These are phyloP conservation scores for Wickerhamiella vanderwaltii DNA, from an alignment of 805 yeast species.

Conservation along the genomic window DNA sequence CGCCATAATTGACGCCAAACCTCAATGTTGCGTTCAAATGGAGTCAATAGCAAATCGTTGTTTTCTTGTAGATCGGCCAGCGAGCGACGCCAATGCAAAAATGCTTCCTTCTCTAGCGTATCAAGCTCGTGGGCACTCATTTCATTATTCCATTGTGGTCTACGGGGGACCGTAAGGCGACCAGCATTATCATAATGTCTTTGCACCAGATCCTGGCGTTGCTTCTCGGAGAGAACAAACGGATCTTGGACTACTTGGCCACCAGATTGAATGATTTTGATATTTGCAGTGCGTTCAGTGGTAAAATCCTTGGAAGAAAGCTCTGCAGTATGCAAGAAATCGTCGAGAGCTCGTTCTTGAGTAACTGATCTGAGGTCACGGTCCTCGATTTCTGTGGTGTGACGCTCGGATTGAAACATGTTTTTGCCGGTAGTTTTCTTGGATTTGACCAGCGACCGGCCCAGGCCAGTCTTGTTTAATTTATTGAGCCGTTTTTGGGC, in stretches of 20 bases:
- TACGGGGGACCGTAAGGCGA: slow-evolving; percentile 75
- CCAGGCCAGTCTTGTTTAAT: slow-evolving; percentile 65
- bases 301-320: slow-evolving; percentile 93
- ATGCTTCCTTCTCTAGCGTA: slow-evolving; percentile 77
- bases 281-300: slow-evolving; percentile 74
- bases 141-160: slow-evolving; percentile 72
- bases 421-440: slow-evolving; percentile 41
- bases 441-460: slow-evolving; percentile 68
- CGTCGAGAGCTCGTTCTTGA: slow-evolving; percentile 88
- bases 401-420: slow-evolving; percentile 72
- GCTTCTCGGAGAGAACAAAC: slow-evolving; percentile 54
- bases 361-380: slow-evolving; percentile 87
- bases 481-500: slow-evolving; percentile 52
- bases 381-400: slow-evolving; percentile 72
- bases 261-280: slow-evolving; percentile 56
- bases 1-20: slow-evolving; percentile 99
- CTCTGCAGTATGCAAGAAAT: slow-evolving; percentile 88
- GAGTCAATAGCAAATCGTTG: slow-evolving; percentile 78
- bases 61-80: slow-evolving; percentile 75
- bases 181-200: slow-evolving; percentile 41
- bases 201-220: slow-evolving; percentile 46
- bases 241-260: slow-evolving; percentile 37
- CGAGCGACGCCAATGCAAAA: slow-evolving; percentile 86
- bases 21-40: slow-evolving; percentile 92
- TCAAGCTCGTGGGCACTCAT: slow-evolving; percentile 71